A percentile compares a stretch with the other conserved stretches of the same genome.
phyloP scores from a whole-genome alignment of 352 stramenopile species.

The Phytophthora chlamydospora region DNA sequence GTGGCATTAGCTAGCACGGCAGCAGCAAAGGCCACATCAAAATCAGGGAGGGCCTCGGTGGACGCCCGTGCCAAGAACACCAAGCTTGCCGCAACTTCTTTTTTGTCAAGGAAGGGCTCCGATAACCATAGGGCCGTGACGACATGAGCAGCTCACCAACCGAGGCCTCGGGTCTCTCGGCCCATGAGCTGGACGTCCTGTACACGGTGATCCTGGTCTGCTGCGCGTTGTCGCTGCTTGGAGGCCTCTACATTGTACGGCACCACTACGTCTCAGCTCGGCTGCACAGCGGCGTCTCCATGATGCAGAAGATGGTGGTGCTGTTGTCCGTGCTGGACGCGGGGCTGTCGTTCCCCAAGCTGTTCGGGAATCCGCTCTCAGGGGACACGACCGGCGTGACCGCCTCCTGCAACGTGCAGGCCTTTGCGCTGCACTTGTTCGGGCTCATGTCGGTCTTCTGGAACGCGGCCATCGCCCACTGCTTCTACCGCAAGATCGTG shows the following conservation, averaged over 20 bases:
- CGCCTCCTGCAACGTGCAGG: slow-evolving; percentile 54
- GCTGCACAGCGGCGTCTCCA: slow-evolving; percentile 42
- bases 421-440: slow-evolving; percentile 54
- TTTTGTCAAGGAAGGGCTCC: slow-evolving; percentile 19
- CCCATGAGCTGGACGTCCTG: slow-evolving; percentile 35
- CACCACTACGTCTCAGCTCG: slow-evolving; percentile 45
- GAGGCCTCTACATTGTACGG: slow-evolving; percentile 55
- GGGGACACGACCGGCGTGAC: slow-evolving; percentile 13
- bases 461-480: slow-evolving; percentile 76
- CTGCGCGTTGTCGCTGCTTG: slow-evolving; percentile 49
- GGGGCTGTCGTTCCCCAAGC: slow-evolving; percentile 53
- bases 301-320: slow-evolving; percentile 77
- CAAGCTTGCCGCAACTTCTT: too few relatives aligned
- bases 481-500: slow-evolving; percentile 76
- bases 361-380: slow-evolving; percentile 45
- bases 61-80: too few relatives aligned
- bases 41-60: too few relatives aligned
- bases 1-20: slow-evolving; percentile 14
- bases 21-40: too few relatives aligned
- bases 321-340: slow-evolving; percentile 74
- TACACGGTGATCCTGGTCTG: slow-evolving; percentile 45
- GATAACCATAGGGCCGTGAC: slow-evolving; percentile 9
- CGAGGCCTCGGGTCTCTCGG: slow-evolving; percentile 22
- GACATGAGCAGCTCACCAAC: slow-evolving; percentile 18
- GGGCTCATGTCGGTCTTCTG: slow-evolving; percentile 71